Conservation (phyloP, 2,329 filamentous ascomycete species). For the Ampelomyces quisqualis region DNA sequence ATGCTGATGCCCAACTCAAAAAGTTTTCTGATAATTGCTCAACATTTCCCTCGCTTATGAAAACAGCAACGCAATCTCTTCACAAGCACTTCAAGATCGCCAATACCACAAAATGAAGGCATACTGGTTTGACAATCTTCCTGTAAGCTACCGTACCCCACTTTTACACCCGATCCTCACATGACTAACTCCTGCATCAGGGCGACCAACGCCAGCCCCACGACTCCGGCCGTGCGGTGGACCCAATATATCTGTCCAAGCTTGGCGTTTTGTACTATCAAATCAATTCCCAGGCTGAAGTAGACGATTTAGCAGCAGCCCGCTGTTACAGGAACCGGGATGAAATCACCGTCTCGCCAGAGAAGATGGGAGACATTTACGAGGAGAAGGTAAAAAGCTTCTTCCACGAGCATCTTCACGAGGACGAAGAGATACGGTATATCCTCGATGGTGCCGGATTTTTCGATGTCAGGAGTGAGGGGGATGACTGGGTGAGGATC, state of each 20-base stretch:
- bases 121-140: constrained; percentile 69
- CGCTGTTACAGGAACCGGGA: constrained; percentile 93
- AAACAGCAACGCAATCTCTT: background rate
- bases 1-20: constrained; percentile 15
- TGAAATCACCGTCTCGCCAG: constrained; percentile 83
- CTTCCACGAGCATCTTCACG: constrained; percentile 93
- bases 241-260: constrained; percentile 63
- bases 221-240: constrained; percentile 74
- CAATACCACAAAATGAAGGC: constrained; percentile 59
- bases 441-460: constrained; percentile 85
- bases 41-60: constrained; percentile 7
- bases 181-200: constrained; percentile 49
- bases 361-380: constrained; percentile 81
- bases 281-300: constrained; percentile 61
- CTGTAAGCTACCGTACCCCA: constrained; percentile 46
- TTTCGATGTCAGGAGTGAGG: constrained; percentile 84
- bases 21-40: constrained; percentile 15
- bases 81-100: background rate
- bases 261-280: constrained; percentile 80
- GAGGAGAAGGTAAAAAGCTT: constrained; percentile 93
- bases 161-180: constrained; percentile 4
- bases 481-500: constrained; percentile 88
- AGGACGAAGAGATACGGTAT: constrained; percentile 98
- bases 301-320: constrained; percentile 71
- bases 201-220: constrained; percentile 92